Evolutionary conservation across 495 filamentous ascomycete genomes (phyloP).

Genomic region (Penicillium chermesinum): DNA sequence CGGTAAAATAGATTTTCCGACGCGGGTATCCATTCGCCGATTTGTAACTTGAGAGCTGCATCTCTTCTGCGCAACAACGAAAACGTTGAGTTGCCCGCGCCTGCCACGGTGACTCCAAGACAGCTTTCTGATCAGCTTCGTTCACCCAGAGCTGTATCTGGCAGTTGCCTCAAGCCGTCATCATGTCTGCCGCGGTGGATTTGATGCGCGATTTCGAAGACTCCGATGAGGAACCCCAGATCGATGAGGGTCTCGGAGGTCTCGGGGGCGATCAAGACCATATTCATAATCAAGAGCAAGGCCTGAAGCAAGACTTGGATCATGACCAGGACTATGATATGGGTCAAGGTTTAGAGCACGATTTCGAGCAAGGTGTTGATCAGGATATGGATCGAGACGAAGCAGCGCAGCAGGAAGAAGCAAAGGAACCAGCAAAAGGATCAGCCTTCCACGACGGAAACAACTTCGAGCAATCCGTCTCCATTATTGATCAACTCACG

Average conservation of each 20-base stretch:
- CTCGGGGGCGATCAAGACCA: constrained; percentile 35
- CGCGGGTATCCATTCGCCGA: too few relatives aligned
- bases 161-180: constrained; percentile 2
- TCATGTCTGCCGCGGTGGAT: constrained; percentile 43
- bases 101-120: constrained; percentile 1
- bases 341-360: too few relatives aligned
- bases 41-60: too few relatives aligned
- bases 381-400: constrained; percentile 24
- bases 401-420: constrained; percentile 24
- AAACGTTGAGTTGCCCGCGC: background rate
- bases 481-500: constrained; percentile 85
- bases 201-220: constrained; percentile 44
- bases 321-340: too few relatives aligned
- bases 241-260: constrained; percentile 23
- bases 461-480: constrained; percentile 89
- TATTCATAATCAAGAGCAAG: constrained; percentile 21
- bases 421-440: constrained; percentile 20
- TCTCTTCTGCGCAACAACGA: background rate
- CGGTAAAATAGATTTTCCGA: too few relatives aligned
- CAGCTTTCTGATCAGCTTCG: background rate
- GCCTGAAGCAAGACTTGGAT: too few relatives aligned
- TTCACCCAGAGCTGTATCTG: background rate
- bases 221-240: constrained; percentile 26
- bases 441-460: constrained; percentile 53
- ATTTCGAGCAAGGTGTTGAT: too few relatives aligned